A percentile compares a stretch with the other conserved stretches of the same genome.
Evolutionary conservation across 73 alveolate genomes (phyloP).

Genomic region (Tetrahymena borealis): DNA sequence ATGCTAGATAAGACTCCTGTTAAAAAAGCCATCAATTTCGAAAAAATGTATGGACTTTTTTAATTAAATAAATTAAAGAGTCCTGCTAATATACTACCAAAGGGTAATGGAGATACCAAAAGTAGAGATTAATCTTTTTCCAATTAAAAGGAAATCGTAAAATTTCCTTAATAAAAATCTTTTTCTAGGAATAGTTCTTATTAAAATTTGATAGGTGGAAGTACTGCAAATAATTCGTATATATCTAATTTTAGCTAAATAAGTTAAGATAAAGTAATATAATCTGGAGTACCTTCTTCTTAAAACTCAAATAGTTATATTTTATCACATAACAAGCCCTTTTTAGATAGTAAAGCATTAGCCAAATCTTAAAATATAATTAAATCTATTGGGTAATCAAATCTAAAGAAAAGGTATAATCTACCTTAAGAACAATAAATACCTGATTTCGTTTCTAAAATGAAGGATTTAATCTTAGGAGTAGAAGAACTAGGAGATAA

Average conservation of each 20-base stretch:
- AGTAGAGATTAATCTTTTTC: not conserved
- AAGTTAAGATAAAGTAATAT: not conserved
- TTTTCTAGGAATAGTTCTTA: not conserved
- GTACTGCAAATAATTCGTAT: not conserved
- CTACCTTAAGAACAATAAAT: not conserved
- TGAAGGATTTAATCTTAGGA: not conserved
- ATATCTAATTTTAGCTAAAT: not conserved
- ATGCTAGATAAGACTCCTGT: not conserved
- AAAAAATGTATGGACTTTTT: not conserved
- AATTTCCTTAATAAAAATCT: not conserved
- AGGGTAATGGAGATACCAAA: not conserved
- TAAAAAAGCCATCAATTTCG: not conserved
- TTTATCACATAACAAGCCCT: too few relatives aligned
- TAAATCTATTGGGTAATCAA: too few relatives aligned
- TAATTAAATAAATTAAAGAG: not conserved
- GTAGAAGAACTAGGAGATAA: not conserved
- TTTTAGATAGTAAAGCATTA: too few relatives aligned
- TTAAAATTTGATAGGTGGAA: not conserved
- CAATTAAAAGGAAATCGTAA: not conserved
- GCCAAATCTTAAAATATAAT: too few relatives aligned
- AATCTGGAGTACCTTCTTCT: too few relatives aligned
- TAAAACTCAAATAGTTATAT: too few relatives aligned
- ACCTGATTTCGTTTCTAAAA: not conserved
- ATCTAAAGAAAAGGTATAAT: not conserved
- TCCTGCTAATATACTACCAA: not conserved